phyloP scores from a whole-genome alignment of 1,284 basidiomycete species.

The Sanguinoderma infundibulare region DNA sequence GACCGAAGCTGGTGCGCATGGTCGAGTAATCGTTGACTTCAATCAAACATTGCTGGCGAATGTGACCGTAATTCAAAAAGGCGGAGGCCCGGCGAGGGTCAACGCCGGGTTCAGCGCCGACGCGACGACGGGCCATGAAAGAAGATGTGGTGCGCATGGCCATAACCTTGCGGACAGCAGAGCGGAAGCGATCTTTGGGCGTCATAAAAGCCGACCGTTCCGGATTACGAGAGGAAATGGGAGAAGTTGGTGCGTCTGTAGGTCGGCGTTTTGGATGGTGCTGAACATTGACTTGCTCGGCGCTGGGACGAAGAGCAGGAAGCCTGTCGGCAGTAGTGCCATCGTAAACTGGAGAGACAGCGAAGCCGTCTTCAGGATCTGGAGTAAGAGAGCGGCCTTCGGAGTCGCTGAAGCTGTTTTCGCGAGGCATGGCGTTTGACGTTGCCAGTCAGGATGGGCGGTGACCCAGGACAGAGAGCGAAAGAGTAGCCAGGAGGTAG shows the following conservation, averaged over 20 bases:
- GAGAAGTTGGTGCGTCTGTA: background rate
- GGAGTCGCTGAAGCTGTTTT: constrained; percentile 64
- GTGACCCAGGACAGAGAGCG: background rate
- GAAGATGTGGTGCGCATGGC: constrained; percentile 56
- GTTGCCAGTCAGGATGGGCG: background rate
- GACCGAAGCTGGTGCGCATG: constrained; percentile 51
- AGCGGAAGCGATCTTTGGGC: constrained; percentile 53
- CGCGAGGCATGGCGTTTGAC: constrained; percentile 47
- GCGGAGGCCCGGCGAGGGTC: constrained; percentile 59
- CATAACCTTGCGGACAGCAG: constrained; percentile 58
- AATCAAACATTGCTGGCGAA: constrained; percentile 61
- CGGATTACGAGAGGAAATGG: background rate
- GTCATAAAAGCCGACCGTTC: constrained; percentile 25
- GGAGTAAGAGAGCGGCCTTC: constrained; percentile 63
- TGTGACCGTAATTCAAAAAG: constrained; percentile 52
- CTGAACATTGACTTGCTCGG: constrained; percentile 2
- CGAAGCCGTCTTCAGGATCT: constrained; percentile 42
- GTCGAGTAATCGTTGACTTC: constrained; percentile 67
- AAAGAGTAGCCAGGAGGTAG: background rate
- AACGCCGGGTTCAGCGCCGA: constrained; percentile 68
- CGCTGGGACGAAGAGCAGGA: background rate
- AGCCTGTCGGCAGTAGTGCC: constrained; percentile 9
- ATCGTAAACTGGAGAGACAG: constrained; percentile 21
- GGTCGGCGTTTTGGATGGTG: background rate
- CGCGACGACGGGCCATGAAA: constrained; percentile 38